Percentiles rank a stretch among this genome's conserved stretches.
phyloP scores from a whole-genome alignment of 495 filamentous ascomycete species.

The Hypoxylon cercidicola region DNA sequence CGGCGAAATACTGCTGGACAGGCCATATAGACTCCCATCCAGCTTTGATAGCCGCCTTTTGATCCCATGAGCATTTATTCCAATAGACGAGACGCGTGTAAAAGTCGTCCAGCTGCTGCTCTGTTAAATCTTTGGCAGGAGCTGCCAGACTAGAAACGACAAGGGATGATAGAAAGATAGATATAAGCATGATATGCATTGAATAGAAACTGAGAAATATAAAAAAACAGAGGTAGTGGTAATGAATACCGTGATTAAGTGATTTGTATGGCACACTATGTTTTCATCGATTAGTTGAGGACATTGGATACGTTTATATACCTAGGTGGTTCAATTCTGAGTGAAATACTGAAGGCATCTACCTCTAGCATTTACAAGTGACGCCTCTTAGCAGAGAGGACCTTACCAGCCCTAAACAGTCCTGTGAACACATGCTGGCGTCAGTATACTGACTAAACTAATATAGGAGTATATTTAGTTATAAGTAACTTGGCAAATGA shows the following conservation, averaged over 20 bases:
- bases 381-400: too few species aligned
- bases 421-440: too few species aligned
- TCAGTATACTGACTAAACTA: too few species aligned
- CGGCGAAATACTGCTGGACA: conserved; percentile 9
- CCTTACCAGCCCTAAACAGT: too few species aligned
- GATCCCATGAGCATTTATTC: not conserved
- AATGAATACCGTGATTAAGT: too few species aligned
- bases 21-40: conserved; percentile 15
- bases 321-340: too few species aligned
- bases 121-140: not conserved
- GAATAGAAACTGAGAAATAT: not conserved
- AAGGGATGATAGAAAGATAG: not conserved
- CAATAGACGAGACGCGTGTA: conserved; percentile 7
- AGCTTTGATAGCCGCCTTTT: conserved; percentile 6
- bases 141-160: conserved; percentile 1
- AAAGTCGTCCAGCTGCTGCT: conserved; percentile 5
- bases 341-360: too few species aligned
- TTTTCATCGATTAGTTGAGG: too few species aligned
- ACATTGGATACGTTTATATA: too few species aligned
- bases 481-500: too few species aligned
- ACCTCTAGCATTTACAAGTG: too few species aligned
- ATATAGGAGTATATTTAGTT: too few species aligned
- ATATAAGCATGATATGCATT: not conserved
- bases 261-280: not conserved
- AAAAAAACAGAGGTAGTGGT: not conserved